These are phyloP conservation scores for Rhytidiadelphus loreus DNA, from an alignment of 225 moss, liverwort and hornwort genomes.

Conservation along the genomic window DNA sequence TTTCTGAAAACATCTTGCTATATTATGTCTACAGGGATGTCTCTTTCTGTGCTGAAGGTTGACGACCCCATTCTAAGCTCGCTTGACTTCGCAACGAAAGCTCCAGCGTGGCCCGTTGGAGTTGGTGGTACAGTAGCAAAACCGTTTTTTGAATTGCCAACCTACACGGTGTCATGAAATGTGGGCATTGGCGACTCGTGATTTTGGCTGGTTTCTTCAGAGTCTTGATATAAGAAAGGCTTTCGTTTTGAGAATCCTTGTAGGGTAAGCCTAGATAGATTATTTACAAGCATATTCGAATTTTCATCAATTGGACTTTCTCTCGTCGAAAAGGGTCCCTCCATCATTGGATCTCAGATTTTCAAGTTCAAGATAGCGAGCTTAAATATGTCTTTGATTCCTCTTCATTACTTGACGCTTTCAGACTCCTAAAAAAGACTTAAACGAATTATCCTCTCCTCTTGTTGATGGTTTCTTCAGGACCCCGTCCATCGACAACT, in stretches of 20 bases:
- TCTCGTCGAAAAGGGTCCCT: background rate
- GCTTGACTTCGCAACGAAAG: constrained; percentile 74
- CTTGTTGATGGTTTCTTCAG: constrained; percentile 29
- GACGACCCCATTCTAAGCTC: constrained; percentile 62
- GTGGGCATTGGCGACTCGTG: constrained; percentile 4
- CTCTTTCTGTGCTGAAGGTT: constrained; percentile 92
- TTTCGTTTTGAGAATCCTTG: background rate
- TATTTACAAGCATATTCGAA: background rate
- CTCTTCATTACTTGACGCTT: background rate
- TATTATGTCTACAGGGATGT: constrained; percentile 57
- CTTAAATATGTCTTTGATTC: background rate
- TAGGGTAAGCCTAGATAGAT: background rate
- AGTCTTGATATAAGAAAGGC: background rate
- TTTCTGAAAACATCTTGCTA: background rate
- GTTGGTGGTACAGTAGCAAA: constrained; percentile 56
- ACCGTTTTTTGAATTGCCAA: background rate
- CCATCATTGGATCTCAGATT: background rate
- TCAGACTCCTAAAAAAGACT: background rate
- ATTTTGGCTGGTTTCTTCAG: constrained; percentile 1
- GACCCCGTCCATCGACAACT: constrained; percentile 90
- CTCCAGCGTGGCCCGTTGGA: constrained; percentile 94
- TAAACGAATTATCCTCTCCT: background rate
- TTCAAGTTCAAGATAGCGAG: background rate
- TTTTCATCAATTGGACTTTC: background rate
- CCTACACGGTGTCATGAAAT: background rate